Evolutionary conservation across 495 filamentous ascomycete species (phyloP), one percentile per base, ranked within the genome.

Genomic region (Haplographium delicatum): DNA sequence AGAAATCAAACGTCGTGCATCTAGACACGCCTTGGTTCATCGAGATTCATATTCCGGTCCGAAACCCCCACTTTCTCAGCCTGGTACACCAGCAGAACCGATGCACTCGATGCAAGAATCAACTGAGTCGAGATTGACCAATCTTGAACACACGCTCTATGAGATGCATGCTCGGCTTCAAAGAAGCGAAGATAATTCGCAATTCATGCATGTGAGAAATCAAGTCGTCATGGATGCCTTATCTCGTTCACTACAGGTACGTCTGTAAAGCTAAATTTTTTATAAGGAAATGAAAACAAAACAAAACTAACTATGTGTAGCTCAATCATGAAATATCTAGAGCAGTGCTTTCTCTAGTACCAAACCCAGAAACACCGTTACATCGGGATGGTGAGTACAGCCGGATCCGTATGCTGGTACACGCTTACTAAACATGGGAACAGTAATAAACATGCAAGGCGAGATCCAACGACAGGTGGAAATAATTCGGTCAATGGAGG

Each of bases 1-100:
- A 31, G 93, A 98, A 65, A 98, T 98, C 70, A 96, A 96, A 65
- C 84, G 93, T 55, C 81, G 93, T 30, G 94, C 93, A n/a, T 97
- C 93, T 25, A 77, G 93, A 45, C 94, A 98, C 72, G 88, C 93
- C 27, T 72, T 97, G 56, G 95, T 96, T 41, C 90, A 98, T 62
- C 80, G 93, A 61, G 93, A 97, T 64, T 96, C 93, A 28, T 95
- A 89, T 70, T 85, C 86, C 34, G 64, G 76, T 18, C 85, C 91
- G 53, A 90, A 91, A 64, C 52, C 53, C 13, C 74, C 80, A 30
- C 68, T 77, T 18, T 85, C 87, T 26, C 86, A 89, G 57, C 88
- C 89, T 33, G 88, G 85, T 11, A 91, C 89, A 16, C 88, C 91
- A 3, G 85, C 84, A 15, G 88, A 95, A 61, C 83, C 86, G 20